Evolutionary conservation across 148 eudicot species (phyloP).

Genomic region (Fagopyrum homotropicum): DNA sequence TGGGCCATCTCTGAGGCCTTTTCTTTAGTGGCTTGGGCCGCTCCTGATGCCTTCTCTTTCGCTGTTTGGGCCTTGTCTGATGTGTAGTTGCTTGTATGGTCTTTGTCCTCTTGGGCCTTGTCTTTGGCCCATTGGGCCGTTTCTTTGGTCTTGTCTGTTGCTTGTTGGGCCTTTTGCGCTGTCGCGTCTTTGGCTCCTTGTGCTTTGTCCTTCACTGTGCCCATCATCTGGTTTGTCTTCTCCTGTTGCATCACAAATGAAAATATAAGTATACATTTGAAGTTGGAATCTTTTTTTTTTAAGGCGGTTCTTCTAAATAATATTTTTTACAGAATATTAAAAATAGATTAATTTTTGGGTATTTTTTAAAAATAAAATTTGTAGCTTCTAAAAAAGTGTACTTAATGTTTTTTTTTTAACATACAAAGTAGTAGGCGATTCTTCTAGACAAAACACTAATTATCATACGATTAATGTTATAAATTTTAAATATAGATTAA

Average conservation of each 20-base stretch:
- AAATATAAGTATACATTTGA: neutral
- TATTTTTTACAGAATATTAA: no score
- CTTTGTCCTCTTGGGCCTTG: constrained; percentile 14
- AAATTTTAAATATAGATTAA: no score
- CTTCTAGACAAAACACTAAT: no score
- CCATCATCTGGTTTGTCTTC: constrained; percentile 50
- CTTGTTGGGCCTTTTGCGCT: constrained; percentile 25
- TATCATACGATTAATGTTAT: no score
- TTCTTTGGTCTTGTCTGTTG: constrained; percentile 24
- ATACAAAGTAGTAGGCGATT: no score
- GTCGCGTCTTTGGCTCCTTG: constrained; percentile 39
- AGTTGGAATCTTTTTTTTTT: no score
- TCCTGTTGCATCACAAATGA: neutral
- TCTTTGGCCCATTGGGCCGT: constrained; percentile 26
- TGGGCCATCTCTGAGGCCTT: constrained; percentile 38
- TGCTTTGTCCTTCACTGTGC: constrained; percentile 37
- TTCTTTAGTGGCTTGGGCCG: constrained; percentile 42
- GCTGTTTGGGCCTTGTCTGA: constrained; percentile 26
- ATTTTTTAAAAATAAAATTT: no score
- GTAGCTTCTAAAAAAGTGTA: no score
- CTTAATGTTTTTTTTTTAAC: no score
- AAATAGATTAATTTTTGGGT: no score
- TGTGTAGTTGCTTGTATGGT: constrained; percentile 13
- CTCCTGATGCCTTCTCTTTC: constrained; percentile 23
- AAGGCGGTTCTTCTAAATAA: no score